These are phyloP conservation scores for Plenodomus tracheiphilus DNA, from an alignment of 2,329 filamentous ascomycete species.

Conservation along the genomic window DNA sequence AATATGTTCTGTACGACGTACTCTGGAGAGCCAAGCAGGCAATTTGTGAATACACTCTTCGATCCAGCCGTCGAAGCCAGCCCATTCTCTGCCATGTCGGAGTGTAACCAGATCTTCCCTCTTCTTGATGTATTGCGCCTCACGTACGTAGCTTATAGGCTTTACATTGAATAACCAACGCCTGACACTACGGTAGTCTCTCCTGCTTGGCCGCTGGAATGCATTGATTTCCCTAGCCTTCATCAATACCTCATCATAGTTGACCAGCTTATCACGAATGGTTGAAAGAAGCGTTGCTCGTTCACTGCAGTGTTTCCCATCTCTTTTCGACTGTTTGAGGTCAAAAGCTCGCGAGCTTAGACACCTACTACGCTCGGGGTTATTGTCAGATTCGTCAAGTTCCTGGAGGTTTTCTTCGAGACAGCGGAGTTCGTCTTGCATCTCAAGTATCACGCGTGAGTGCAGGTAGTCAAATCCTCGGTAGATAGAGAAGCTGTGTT, in stretches of 20 bases:
- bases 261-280: slow-evolving; percentile 20
- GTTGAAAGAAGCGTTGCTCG: slow-evolving; percentile 8
- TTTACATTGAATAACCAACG: slow-evolving; percentile 33
- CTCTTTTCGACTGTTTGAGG: slow-evolving; percentile 8
- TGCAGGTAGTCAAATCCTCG: slow-evolving; percentile 47
- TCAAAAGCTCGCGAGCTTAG: slow-evolving; percentile 15
- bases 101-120: slow-evolving; percentile 45
- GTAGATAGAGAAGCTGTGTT: slow-evolving; percentile 47
- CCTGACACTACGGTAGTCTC: slow-evolving; percentile 39
- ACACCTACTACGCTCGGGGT: slow-evolving; percentile 5
- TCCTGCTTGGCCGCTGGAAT: slow-evolving; percentile 37
- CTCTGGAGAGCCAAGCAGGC: slow-evolving; percentile 24
- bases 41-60: slow-evolving; percentile 27
- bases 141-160: slow-evolving; percentile 27
- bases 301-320: slow-evolving; percentile 5
- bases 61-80: slow-evolving; percentile 41
- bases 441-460: slow-evolving; percentile 39
- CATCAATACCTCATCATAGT: slow-evolving; percentile 36
- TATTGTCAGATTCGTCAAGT: slow-evolving; percentile 13
- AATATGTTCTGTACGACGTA: slow-evolving; percentile 17
- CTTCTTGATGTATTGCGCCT: slow-evolving; percentile 30
- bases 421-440: slow-evolving; percentile 40
- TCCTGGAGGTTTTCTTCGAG: slow-evolving; percentile 33
- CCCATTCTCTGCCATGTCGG: slow-evolving; percentile 39
- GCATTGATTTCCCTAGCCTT: slow-evolving; percentile 37